Evolutionary conservation across 345 rosid genomes (phyloP).

Genomic region (Rhodomyrtus tomentosa): DNA sequence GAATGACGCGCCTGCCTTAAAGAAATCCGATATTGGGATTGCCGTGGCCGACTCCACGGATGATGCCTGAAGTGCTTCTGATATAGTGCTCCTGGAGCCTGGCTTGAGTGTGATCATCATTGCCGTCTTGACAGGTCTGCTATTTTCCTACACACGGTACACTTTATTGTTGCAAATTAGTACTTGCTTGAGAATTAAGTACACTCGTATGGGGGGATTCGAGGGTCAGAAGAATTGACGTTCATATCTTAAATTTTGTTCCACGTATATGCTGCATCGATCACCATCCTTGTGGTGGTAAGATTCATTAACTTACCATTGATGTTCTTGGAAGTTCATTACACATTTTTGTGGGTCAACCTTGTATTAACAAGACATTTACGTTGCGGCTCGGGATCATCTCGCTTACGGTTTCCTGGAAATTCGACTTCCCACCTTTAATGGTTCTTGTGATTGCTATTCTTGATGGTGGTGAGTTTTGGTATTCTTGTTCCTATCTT

Average conservation of each 20-base stretch:
- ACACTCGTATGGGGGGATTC: neutral
- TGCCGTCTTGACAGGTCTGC: neutral
- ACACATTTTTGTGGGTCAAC: neutral
- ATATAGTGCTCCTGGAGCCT: neutral
- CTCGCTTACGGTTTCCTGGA: neutral
- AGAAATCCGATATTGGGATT: conserved; percentile 59
- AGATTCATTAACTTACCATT: neutral
- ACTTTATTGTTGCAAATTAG: neutral
- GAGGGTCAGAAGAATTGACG: neutral
- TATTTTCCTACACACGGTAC: neutral
- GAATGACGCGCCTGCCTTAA: conserved; percentile 54
- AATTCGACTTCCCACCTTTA: neutral
- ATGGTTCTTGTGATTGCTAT: neutral
- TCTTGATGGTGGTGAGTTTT: neutral
- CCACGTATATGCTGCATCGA: neutral
- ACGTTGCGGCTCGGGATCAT: neutral
- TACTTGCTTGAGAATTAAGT: neutral
- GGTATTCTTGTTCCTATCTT: neutral
- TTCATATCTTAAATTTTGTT: neutral
- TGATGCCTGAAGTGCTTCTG: neutral
- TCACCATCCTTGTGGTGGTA: neutral
- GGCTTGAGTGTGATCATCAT: neutral
- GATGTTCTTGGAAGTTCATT: neutral
- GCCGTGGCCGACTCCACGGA: conserved; percentile 4
- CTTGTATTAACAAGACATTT: neutral